phyloP scores from a whole-genome alignment of 2,329 filamentous ascomycete species.

The Calonectria crousiana region DNA sequence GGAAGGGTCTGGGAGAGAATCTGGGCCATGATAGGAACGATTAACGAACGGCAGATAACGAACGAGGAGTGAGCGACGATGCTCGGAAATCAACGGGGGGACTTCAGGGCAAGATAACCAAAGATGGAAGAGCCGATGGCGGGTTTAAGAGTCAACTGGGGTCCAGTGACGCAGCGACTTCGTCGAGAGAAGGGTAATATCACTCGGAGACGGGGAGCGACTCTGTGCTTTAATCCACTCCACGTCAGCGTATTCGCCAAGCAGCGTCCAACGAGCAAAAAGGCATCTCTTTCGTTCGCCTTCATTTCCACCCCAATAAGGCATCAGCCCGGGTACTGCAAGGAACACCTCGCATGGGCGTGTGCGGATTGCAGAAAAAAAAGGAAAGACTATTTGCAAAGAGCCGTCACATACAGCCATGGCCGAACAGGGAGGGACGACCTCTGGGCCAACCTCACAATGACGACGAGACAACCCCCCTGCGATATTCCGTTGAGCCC shows the following conservation, averaged over 20 bases:
- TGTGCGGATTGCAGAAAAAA: slow-evolving; percentile 27
- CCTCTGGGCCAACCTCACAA: slow-evolving; percentile 23
- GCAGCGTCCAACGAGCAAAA: slow-evolving; percentile 28
- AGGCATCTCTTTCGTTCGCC: not conserved
- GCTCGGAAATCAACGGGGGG: slow-evolving; percentile 28
- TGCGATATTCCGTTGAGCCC: slow-evolving; percentile 25
- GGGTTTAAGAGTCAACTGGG: slow-evolving; percentile 16
- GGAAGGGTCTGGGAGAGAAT: slow-evolving; percentile 38
- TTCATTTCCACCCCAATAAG: slow-evolving; percentile 21
- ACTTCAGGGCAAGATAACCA: slow-evolving; percentile 37
- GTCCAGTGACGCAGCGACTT: slow-evolving; percentile 19
- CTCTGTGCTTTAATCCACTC: slow-evolving; percentile 21
- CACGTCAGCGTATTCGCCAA: slow-evolving; percentile 32
- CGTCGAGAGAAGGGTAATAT: slow-evolving; percentile 30
- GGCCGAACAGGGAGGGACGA: slow-evolving; percentile 28
- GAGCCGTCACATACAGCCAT: slow-evolving; percentile 29
- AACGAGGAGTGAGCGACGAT: slow-evolving; percentile 33
- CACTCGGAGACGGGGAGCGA: slow-evolving; percentile 24
- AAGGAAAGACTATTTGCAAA: slow-evolving; percentile 21
- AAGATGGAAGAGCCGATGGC: slow-evolving; percentile 15
- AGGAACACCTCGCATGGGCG: slow-evolving; percentile 18
- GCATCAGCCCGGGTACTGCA: slow-evolving; percentile 25
- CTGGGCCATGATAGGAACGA: slow-evolving; percentile 45
- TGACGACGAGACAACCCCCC: slow-evolving; percentile 20
- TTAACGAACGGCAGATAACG: slow-evolving; percentile 35